phyloP scores from a whole-genome alignment of 2,329 filamentous ascomycete species.

The Claviceps monticola region DNA sequence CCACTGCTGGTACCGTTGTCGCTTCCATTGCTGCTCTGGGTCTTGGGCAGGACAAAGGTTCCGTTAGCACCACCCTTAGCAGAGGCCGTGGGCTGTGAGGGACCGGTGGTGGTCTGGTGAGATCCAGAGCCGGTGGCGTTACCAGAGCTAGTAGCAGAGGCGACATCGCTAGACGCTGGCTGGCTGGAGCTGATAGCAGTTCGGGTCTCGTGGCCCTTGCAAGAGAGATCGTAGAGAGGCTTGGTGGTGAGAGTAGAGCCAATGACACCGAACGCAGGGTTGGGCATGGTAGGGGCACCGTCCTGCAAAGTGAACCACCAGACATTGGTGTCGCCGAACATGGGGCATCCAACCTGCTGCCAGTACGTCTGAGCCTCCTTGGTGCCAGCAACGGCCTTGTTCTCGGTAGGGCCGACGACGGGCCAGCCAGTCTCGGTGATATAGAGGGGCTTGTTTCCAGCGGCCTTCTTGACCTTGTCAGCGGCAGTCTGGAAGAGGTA shows the following conservation, averaged over 20 bases:
- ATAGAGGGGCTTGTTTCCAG: constrained; percentile 61
- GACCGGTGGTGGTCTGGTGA: neutral
- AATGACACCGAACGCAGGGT: constrained; percentile 59
- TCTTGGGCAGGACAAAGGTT: too few species aligned
- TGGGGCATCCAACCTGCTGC: constrained; percentile 60
- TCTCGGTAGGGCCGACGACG: constrained; percentile 50
- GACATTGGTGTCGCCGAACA: constrained; percentile 49
- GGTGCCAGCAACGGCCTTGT: constrained; percentile 46
- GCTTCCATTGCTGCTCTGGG: too few species aligned
- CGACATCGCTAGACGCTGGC: neutral
- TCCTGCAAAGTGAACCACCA: constrained; percentile 75
- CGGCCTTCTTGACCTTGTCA: constrained; percentile 40
- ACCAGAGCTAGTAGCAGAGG: constrained; percentile 2
- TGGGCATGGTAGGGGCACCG: constrained; percentile 40
- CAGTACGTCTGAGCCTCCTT: constrained; percentile 70
- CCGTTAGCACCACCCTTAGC: too few species aligned
- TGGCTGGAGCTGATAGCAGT: neutral
- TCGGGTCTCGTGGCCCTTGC: constrained; percentile 20
- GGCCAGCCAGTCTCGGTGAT: constrained; percentile 86
- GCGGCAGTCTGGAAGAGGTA: constrained; percentile 56
- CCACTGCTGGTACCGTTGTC: too few species aligned
- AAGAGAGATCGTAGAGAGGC: constrained; percentile 51
- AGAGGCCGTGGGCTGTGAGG: too few species aligned
- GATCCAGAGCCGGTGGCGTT: neutral
- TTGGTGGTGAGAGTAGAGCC: constrained; percentile 36